Percentiles rank a stretch among this genome's conserved stretches.
These are phyloP conservation scores for Trypanosoma lewisi DNA, from an alignment of 208 protist genomes.

Conservation along the genomic window DNA sequence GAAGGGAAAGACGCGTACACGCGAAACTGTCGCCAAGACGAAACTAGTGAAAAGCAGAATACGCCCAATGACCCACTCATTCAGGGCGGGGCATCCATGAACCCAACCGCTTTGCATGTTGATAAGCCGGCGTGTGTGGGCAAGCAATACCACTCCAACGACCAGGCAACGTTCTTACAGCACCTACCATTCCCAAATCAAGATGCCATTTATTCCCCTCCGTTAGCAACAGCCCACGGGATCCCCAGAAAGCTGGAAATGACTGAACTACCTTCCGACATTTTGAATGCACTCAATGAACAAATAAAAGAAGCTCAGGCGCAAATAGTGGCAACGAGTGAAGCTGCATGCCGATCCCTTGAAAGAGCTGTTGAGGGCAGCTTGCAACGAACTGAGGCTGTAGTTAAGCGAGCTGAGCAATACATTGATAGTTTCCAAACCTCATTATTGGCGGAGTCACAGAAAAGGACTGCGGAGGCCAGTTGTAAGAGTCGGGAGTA, in stretches of 20 bases:
- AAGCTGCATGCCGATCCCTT: conserved; percentile 10
- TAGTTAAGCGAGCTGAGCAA: conserved; percentile 3
- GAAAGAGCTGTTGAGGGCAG: conserved; percentile 2
- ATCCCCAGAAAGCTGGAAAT: not conserved
- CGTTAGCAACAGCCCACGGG: not conserved
- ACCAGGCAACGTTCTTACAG: not conserved
- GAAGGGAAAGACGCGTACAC: not conserved
- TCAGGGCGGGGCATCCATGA: not conserved
- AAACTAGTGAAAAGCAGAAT: not conserved
- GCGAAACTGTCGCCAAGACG: not conserved
- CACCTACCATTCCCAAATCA: too few species aligned
- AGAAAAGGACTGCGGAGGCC: not conserved
- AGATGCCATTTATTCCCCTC: not conserved
- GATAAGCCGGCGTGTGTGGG: not conserved
- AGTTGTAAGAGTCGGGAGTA: too few species aligned
- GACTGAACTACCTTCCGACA: not conserved
- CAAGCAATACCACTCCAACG: not conserved
- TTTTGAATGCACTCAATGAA: not conserved
- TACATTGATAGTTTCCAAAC: conserved; percentile 4
- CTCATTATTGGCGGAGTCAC: conserved; percentile 4
- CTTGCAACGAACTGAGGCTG: conserved; percentile 6
- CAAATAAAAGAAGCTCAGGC: conserved; percentile 7
- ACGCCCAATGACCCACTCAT: not conserved
- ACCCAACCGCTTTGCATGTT: not conserved
- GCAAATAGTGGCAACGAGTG: conserved; percentile 5